A percentile compares a stretch with the other conserved stretches of the same genome.
Evolutionary conservation across 257 asterid species (phyloP).

Genomic region (Scutellaria barbata): DNA sequence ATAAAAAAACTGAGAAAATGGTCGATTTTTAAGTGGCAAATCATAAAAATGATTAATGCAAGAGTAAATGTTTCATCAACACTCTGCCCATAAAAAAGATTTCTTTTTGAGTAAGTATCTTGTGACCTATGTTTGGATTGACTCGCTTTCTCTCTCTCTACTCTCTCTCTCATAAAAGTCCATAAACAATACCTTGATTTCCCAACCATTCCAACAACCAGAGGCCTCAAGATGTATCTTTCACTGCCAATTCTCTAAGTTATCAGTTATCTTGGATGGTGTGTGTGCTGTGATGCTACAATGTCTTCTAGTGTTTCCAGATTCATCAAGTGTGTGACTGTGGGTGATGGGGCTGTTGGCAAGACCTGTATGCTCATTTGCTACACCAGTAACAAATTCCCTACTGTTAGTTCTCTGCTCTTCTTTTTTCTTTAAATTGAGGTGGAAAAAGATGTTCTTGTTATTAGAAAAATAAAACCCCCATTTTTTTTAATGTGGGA

Average conservation of each 20-base stretch:
- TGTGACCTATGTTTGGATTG: conserved; percentile 53
- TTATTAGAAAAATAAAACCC: too few species aligned
- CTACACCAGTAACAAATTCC: conserved; percentile 96
- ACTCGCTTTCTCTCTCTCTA: conserved; percentile 33
- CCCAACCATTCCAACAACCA: conserved; percentile 51
- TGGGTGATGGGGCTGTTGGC: conserved; percentile 99
- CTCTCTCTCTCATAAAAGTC: conserved; percentile 26
- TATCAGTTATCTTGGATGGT: conserved; percentile 36
- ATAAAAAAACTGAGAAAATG: neutral
- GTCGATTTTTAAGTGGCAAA: neutral
- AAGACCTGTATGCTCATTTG: conserved; percentile 99
- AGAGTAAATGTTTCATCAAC: conserved; percentile 20
- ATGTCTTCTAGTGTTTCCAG: conserved; percentile 90
- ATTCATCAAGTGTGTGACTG: conserved; percentile 97
- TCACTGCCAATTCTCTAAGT: conserved; percentile 28
- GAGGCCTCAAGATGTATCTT: conserved; percentile 31
- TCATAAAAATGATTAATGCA: conserved; percentile 27
- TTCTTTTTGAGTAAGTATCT: conserved; percentile 51
- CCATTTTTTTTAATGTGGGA: neutral
- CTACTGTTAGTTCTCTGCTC: conserved; percentile 66
- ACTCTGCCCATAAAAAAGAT: conserved; percentile 27
- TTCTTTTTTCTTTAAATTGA: conserved; percentile 18
- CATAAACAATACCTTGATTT: conserved; percentile 38
- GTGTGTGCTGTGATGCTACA: conserved; percentile 35
- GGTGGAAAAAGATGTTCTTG: neutral